These are phyloP conservation scores for Rhexocercosporidium sp. DNA, from an alignment of 2,329 filamentous ascomycete species.

Conservation along the genomic window DNA sequence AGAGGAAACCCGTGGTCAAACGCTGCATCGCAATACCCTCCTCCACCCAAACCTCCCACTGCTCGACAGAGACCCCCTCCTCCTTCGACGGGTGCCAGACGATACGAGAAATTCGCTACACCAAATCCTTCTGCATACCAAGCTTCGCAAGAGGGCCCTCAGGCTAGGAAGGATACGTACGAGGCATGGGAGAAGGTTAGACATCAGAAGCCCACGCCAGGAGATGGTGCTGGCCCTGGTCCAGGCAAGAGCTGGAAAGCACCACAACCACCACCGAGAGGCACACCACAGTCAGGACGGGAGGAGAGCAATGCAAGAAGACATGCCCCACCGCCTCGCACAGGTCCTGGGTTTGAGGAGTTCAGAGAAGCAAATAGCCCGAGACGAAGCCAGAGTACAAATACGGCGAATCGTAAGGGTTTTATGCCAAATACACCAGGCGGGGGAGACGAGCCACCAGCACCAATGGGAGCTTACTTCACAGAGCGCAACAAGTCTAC, in stretches of 20 bases:
- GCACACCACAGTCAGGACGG: constrained; percentile 33
- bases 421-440: constrained; percentile 42
- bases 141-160: constrained; percentile 38
- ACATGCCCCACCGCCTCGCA: constrained; percentile 28
- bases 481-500: constrained; percentile 36
- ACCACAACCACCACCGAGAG: constrained; percentile 35
- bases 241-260: constrained; percentile 27
- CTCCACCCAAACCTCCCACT: constrained; percentile 41
- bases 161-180: constrained; percentile 39
- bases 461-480: constrained; percentile 39
- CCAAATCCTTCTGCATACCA: constrained; percentile 36
- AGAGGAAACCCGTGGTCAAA: constrained; percentile 43
- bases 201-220: constrained; percentile 21
- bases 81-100: constrained; percentile 39
- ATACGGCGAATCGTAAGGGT: constrained; percentile 34
- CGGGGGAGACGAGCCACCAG: constrained; percentile 42
- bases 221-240: constrained; percentile 18
- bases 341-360: constrained; percentile 32
- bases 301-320: constrained; percentile 33
- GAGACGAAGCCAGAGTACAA: constrained; percentile 34
- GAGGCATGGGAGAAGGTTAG: constrained; percentile 43
- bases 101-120: constrained; percentile 40
- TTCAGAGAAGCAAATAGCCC: constrained; percentile 28
- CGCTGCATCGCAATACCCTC: constrained; percentile 38
- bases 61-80: constrained; percentile 31